A percentile compares a stretch with the other conserved stretches of the same genome.
Evolutionary conservation across 208 protist species (phyloP).

Genomic region (Wallacemonas rigidus): DNA sequence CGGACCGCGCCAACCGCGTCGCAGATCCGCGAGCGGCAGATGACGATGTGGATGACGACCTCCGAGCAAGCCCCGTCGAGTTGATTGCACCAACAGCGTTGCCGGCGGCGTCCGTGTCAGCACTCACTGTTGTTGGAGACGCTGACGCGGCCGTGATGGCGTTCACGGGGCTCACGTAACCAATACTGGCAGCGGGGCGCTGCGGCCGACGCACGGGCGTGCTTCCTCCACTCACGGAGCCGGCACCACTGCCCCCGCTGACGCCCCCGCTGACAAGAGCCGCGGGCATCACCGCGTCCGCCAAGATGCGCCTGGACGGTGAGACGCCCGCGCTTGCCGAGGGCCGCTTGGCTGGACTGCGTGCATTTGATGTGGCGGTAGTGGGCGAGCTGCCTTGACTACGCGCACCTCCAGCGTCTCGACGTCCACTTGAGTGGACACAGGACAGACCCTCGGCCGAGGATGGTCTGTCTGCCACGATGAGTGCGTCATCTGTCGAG

Average conservation of each 20-base stretch:
- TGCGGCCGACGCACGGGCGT: conserved; percentile 25
- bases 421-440: neutral
- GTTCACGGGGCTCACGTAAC: conserved; percentile 15
- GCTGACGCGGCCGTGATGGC: conserved; percentile 6
- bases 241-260: neutral
- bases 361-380: neutral
- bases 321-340: neutral
- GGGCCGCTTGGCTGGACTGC: neutral
- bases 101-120: neutral
- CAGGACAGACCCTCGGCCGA: neutral
- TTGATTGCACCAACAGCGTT: neutral
- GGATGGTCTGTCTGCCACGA: neutral
- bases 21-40: too few relatives aligned
- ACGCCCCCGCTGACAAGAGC: neutral
- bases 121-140: neutral
- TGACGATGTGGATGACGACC: too few relatives aligned
- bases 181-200: neutral
- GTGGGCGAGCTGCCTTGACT: neutral
- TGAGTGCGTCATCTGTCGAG: neutral
- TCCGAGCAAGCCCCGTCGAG: too few relatives aligned
- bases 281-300: conserved; percentile 10
- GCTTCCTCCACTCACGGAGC: neutral
- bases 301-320: neutral
- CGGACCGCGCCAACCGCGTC: too few relatives aligned
- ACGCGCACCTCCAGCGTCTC: neutral